Base-by-base conservation (phyloP, 2,329 filamentous ascomycete species). In the Epicoccum nigrum region DNA sequence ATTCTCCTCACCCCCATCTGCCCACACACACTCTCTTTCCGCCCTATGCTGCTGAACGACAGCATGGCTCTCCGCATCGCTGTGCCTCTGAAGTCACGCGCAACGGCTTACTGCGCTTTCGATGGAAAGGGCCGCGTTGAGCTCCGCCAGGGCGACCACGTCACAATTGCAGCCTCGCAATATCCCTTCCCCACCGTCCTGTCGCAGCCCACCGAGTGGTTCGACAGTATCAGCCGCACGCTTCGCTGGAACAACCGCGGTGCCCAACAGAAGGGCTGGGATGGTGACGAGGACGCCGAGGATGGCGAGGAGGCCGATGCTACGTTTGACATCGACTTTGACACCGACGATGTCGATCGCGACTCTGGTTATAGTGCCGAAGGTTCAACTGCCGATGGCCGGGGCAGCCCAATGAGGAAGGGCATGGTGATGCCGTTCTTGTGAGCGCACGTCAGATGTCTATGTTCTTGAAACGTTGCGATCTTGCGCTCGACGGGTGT, bases 181-280 rank as follows among this genome's bases (percentile, higher is more conserved):
- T 99, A 97, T 68, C 94, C 94, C 0, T 97, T 99, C 78, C 94
- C 94, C 2, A 97, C 94, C 1, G 93, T 99, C 34, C 90, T 95
- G 51, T 89, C 91, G 58, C 90, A 88, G 57, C 87, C 87, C 55
- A 89, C 88, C 1, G 94, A 99, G 73, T 99, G 94, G 94, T 97
- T 99, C 70, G 90, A 97, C 73, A 95, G 90, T 67, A 91, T 99
- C 40, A 91, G 90, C 45, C 85, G 93, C 54, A 96, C 93, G 3
- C 80, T 99, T 52, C 84, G 92, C 56, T 99, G 94, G 94, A 99
- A 99, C 76, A 93, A 89, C 20, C 84, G 94, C 37, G 92, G 92
- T 4, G 92, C 93, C 4, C 87, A 88, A 46, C 94, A 99, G 74
- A 97, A 97, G 74, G 90, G 86, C 3, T 99, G 87, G 79, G 83